Evolutionary conservation across 2,329 filamentous ascomycete species (phyloP), one percentile per base, ranked within the genome.

Genomic region (Chaetomium sp.): DNA sequence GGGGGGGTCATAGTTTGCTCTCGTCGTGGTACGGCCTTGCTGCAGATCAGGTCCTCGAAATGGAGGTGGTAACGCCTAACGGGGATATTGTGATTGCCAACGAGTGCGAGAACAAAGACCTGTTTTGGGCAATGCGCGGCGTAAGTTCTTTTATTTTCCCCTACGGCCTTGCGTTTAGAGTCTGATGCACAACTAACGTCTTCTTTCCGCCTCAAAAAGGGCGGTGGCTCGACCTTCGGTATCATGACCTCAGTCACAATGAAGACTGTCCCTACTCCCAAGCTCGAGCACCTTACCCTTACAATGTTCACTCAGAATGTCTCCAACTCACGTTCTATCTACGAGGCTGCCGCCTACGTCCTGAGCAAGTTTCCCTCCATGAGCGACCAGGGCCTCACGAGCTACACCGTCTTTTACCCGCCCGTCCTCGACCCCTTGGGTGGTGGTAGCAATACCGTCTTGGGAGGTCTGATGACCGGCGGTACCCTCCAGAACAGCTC

Each of bases 111-210:
- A 80, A 86, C 62, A 56, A 74, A 0, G 84, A 86, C 57, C 74
- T 87, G 1, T 86, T 83, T 72, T 87, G 83, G 82, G 84, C 84
- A 9, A 73, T 85, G 3, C 75, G 77, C 45, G 83, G 87, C 9
- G 81, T 85, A 74, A 74, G 80, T 77, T 19, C 27, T 29, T 29
- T 29, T 29, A 3, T 6, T 29, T 6, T 29, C 27, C 6, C 6
- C 27, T 29, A 2, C n/a, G 35, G 33, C 33, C 47, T 4, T 49
- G 9, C 19, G 19, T 31, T 29, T 23, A 38, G 27, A 19, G 12
- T 53, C 50, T 3, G 27, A 29, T 27, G 19, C 57, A 45, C 33
- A 29, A 19, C 42, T 3, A 50, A 31, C 29, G 2, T 12, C n/a
- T 57, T 29, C n/a, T 7, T 29, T 12, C 6, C 27, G 27, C 27